Base-by-base conservation (phyloP, 1,284 basidiomycete species). In the Rhodofomes roseus region DNA sequence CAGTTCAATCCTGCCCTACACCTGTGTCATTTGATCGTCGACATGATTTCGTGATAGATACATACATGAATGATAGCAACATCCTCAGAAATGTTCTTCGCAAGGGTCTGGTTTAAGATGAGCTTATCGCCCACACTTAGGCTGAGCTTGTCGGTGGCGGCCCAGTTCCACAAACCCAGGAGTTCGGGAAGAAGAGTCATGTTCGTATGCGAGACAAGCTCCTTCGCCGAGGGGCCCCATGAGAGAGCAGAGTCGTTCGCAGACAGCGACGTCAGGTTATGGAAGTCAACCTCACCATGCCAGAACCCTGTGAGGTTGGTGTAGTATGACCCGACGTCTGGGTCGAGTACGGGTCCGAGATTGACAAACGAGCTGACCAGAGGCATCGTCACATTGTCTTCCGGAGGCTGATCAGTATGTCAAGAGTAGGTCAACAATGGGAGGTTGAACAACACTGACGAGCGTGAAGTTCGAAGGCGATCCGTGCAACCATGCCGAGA, bases 241-340 rank as follows among this genome's bases (percentile, higher is more conserved):
- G 78, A 67, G 2, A 60, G 58, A 3, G 23, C 22, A 7, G 62
- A 52, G 8, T 57, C 40, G 22, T 63, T 57, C 4, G 68, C 57
- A 2, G 50, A 75, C 20, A 77, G 66, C 12, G 78, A 73, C 0
- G 86, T 83, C 51, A 92, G 81, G 66, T 92, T 93, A 68, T 84
- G 78, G 64, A 84, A 82, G 36, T 76, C 74, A 18, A 83, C 71
- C 44, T 83, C 75, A 6, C 87, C 89, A 60, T 85, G 85, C 63
- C 90, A 80, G 68, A 89, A 91, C 16, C 89, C 91, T 16, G 90
- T 91, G 53, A 89, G 78, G 67, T 93, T 93, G 4, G 78, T 73
- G 67, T 87, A 90, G 70, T 91, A 93, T 0, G 89, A 87, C 11
- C 76, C 75, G 27, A 66, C 59, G 14, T 66, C 59, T 1, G 82